Evolutionary conservation across 2,329 filamentous ascomycete genomes (phyloP), one percentile per base, ranked within the genome.

Genomic region (Tolypocladium pustulatum): DNA sequence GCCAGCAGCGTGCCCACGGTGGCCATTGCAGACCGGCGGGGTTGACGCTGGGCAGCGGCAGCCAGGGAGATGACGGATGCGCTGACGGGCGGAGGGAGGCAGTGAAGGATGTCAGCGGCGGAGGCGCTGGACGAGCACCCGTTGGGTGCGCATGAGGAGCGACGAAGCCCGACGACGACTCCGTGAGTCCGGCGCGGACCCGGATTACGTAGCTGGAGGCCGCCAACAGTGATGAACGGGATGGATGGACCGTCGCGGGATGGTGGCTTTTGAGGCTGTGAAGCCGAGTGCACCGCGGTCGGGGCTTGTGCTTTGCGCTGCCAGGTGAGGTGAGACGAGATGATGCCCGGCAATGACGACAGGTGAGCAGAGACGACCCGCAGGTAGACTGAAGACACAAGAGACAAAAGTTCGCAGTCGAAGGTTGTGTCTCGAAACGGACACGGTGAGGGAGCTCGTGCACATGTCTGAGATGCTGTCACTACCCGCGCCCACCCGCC

Each of bases 1-100:
- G 81, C 81, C 68, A 85, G 78, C 66, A 84, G 75, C 63, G 78
- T 77, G 66, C 82, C 82, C 67, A 85, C 80, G 55, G 81, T 81
- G 65, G 66, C 67, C 71, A 71, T 73, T 64, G 63, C 70, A 10
- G 30, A 52, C 49, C 20, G 34, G 49, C 27, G 30, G 27, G 46
- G 46, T 27, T 17, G 46, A 17, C 3, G 25, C 22, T 36, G 54
- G 37, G 10, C 13, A 13, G 37, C 25, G 27, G 20, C 40, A 10
- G 38, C 22, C 20, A 57, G 10, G 46, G 25, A n/a, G 58, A 36
- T 8, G 37, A 37, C 30, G 22, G 55, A 34, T 22, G 17, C 15
- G 36, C 25, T 20, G 53, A 40, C 9, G 10, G n/a, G 22, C 37
- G 34, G 55, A 12, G 55, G 53, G 8, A 20, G 32, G 41, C 30